Conservation (phyloP, 2,329 filamentous ascomycete genomes). For the Trichophyton simii region DNA sequence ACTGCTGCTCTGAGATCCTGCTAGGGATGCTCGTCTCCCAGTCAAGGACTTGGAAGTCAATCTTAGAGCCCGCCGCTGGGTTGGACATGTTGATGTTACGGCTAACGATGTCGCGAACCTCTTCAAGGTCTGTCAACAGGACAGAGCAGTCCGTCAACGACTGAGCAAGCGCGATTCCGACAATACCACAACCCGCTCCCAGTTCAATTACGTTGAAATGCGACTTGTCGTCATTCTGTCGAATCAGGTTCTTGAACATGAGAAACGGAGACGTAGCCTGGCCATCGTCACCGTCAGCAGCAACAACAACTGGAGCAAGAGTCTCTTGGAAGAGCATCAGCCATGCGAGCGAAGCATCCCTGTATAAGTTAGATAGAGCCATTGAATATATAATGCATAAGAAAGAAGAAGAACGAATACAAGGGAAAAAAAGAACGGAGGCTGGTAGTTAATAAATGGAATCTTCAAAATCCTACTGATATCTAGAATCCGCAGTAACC, state of each 20-base stretch:
- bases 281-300: neutral
- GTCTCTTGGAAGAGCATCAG: slow-evolving; percentile 38
- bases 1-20: slow-evolving; percentile 25
- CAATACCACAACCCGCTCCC: slow-evolving; percentile 56
- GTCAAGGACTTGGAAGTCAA: slow-evolving; percentile 45
- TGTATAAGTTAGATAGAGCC: slow-evolving; percentile 12
- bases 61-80: slow-evolving; percentile 30
- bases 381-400: neutral
- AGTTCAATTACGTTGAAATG: slow-evolving; percentile 48
- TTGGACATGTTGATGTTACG: slow-evolving; percentile 41
- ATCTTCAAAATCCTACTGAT: neutral
- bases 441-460: neutral
- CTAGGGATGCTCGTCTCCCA: slow-evolving; percentile 47
- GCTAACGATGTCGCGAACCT: slow-evolving; percentile 48
- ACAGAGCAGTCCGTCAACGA: slow-evolving; percentile 41
- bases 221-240: slow-evolving; percentile 15
- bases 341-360: slow-evolving; percentile 49
- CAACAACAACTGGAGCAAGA: neutral
- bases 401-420: neutral
- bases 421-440: neutral
- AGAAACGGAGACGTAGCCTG: slow-evolving; percentile 13
- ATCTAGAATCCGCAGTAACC: neutral
- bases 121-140: slow-evolving; percentile 52
- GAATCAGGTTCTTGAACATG: slow-evolving; percentile 24
- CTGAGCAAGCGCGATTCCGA: slow-evolving; percentile 51